A percentile compares a stretch with the other conserved stretches of the same genome.
phyloP scores from a whole-genome alignment of 2,329 filamentous ascomycete genomes.

The Penicillium expansum region DNA sequence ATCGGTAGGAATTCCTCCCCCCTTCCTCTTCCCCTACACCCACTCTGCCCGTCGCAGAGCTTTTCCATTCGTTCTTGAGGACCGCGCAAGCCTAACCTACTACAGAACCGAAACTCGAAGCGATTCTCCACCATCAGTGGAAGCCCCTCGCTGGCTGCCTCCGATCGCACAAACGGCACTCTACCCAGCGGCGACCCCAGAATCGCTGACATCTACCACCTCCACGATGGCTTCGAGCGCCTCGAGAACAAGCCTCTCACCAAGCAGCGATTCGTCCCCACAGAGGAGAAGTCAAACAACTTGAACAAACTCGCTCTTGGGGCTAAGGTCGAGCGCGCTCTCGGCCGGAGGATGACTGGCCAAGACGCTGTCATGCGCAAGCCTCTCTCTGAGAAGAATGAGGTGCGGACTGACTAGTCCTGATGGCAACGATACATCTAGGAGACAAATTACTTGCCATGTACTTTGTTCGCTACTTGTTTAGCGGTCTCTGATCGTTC shows the following conservation, averaged over 20 bases:
- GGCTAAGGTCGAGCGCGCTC: conserved; percentile 84
- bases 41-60: neutral
- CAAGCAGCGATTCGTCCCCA: conserved; percentile 76
- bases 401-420: conserved; percentile 20
- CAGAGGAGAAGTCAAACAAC: conserved; percentile 74
- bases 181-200: conserved; percentile 49
- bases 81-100: conserved; percentile 9
- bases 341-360: conserved; percentile 78
- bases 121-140: conserved; percentile 54
- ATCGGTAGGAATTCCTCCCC: conserved; percentile 42
- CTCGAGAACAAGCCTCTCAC: conserved; percentile 85
- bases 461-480: neutral
- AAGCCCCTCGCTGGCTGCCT: conserved; percentile 46
- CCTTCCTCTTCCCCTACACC: neutral
- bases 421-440: neutral
- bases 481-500: conserved; percentile 7
- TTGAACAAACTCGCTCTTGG: conserved; percentile 83
- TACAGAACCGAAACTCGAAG: conserved; percentile 50
- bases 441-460: neutral
- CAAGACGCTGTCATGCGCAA: conserved; percentile 83
- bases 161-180: conserved; percentile 44
- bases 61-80: neutral
- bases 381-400: conserved; percentile 44
- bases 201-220: conserved; percentile 66
- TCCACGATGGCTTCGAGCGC: conserved; percentile 76